Conservation (phyloP, 768 basidiomycete species). For the Lentinula sp. region DNA sequence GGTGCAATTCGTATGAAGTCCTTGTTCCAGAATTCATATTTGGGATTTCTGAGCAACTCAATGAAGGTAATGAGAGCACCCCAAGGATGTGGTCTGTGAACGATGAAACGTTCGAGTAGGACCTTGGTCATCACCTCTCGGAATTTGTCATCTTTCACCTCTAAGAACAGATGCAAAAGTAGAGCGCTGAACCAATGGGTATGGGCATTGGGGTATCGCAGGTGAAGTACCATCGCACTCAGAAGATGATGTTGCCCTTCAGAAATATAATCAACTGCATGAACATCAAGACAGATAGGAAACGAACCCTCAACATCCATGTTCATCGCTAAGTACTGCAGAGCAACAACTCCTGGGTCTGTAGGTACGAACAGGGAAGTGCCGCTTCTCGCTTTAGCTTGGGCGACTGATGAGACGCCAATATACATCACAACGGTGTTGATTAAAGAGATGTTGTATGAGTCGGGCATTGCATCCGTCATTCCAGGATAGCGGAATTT, state of each 20-base stretch:
- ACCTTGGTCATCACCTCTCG: conserved; percentile 84
- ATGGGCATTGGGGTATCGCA: conserved; percentile 97
- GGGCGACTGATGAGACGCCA: conserved; percentile 87
- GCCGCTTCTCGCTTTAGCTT: conserved; percentile 81
- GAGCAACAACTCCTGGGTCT: conserved; percentile 78
- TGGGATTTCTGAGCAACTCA: conserved; percentile 84
- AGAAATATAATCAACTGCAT: not conserved
- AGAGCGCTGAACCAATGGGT: conserved; percentile 97
- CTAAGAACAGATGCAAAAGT: conserved; percentile 80
- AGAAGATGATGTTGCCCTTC: conserved; percentile 93
- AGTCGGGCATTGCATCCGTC: conserved; percentile 43
- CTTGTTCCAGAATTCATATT: conserved; percentile 89
- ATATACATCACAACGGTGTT: conserved; percentile 96
- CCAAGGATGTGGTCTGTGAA: conserved; percentile 95
- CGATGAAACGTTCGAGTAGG: conserved; percentile 89
- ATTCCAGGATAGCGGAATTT: conserved; percentile 50
- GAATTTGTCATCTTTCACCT: conserved; percentile 72
- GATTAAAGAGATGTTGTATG: conserved; percentile 84
- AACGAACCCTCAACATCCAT: conserved; percentile 86
- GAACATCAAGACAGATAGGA: not conserved
- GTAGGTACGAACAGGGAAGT: conserved; percentile 73
- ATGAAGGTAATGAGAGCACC: conserved; percentile 92
- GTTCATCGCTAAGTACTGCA: conserved; percentile 78
- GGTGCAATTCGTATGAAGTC: conserved; percentile 81
- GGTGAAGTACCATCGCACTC: conserved; percentile 87